Base-by-base conservation (phyloP, 2,329 filamentous ascomycete species). In the Ambrosiella cleistominuta region DNA sequence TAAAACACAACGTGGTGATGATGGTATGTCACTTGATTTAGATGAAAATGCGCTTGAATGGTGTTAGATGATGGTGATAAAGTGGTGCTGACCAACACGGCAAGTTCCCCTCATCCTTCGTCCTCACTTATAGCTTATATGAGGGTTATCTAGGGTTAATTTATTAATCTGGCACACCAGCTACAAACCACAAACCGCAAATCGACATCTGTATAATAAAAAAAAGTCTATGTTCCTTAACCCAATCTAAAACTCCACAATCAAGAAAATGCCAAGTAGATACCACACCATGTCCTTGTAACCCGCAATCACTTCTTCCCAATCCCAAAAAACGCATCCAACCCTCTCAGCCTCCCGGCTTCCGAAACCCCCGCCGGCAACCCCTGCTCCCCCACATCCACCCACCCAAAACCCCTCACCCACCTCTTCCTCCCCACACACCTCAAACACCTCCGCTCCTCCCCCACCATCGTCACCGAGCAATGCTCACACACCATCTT, bases 401-500 rank as follows among this genome's bases (percentile, higher is more conserved):
- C 38, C 51, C 51, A 54, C n/a, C 60, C 60, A 27, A 63, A 50
- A 9, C 60, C 57, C 7, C 61, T 62, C 0, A 54, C 57, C 61
- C 62, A 64, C 0, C 62, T 63, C 19, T 66, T 70, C 50, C 66
- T 66, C 7, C 72, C 72, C 0, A 76, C 75, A 63, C 80, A 82
- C 3, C 66, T 67, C 49, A 82, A 62, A 62, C 79, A 82, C 45
- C 72, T 69, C 60, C 75, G 70, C 63, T 77, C 70, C 61, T 76
- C 73, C 2, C 77, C 77, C 0, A 82, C 67, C 61, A 79, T 78
- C 61, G 75, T 79, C 45, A 82, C 72, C 0, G 78, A 80, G 64
- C 80, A 83, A 57, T 75, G 73, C 58, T 75, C 77, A 67, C 79
- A 82, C 12, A 82, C 77, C 9, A 72, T 68, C 65, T 77, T 81